phyloP scores from a whole-genome alignment of 208 protist species.

The Wallacemonas sp. region DNA sequence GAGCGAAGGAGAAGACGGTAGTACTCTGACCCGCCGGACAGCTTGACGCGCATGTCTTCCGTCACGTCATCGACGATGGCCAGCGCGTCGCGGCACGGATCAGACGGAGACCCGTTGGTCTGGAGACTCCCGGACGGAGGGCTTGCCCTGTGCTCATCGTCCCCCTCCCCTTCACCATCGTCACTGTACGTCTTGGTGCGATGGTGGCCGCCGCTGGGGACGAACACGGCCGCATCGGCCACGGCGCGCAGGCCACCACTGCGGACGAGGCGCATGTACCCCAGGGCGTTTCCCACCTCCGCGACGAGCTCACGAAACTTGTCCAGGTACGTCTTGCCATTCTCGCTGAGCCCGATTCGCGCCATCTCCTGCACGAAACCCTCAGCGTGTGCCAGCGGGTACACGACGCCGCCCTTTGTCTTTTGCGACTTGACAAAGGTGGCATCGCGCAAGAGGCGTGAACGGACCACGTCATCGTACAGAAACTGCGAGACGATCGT shows the following conservation, averaged over 20 bases:
- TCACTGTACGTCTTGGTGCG: slow-evolving; percentile 33
- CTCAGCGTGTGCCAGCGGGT: slow-evolving; percentile 88
- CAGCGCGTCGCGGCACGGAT: slow-evolving; percentile 34
- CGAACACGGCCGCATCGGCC: slow-evolving; percentile 88
- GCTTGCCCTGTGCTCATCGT: background rate
- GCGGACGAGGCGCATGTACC: slow-evolving; percentile 96
- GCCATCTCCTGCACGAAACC: slow-evolving; percentile 94
- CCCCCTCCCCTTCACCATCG: background rate
- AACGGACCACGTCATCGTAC: slow-evolving; percentile 97
- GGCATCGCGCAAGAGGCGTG: slow-evolving; percentile 65
- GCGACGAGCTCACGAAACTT: slow-evolving; percentile 95
- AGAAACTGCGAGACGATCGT: slow-evolving; percentile 95
- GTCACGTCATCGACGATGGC: slow-evolving; percentile 78
- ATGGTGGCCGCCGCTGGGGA: too few relatives aligned
- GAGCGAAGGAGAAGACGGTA: slow-evolving; percentile 95
- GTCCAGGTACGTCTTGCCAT: slow-evolving; percentile 89
- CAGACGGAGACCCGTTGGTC: too few relatives aligned
- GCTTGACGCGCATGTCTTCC: slow-evolving; percentile 79
- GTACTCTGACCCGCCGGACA: slow-evolving; percentile 94
- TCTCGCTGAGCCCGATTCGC: slow-evolving; percentile 80
- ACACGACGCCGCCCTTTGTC: slow-evolving; percentile 65
- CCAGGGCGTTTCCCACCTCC: slow-evolving; percentile 98
- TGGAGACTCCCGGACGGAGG: too few relatives aligned
- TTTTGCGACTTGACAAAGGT: slow-evolving; percentile 67
- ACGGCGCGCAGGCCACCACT: slow-evolving; percentile 87